Evolutionary conservation across 495 filamentous ascomycete genomes (phyloP).

Genomic region (Daldinia decipiens): DNA sequence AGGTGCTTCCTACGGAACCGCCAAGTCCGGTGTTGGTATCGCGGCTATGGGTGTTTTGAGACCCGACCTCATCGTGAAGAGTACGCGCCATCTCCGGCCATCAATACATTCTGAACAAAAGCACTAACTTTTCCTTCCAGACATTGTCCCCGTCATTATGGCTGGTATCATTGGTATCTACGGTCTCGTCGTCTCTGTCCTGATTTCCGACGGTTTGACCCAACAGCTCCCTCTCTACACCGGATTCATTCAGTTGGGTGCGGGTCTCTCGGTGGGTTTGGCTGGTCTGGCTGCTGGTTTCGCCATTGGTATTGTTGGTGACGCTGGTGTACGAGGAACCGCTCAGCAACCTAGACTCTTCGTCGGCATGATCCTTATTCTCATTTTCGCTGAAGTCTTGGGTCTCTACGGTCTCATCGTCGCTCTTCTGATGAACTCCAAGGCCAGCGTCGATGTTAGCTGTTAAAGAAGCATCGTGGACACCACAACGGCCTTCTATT

Average conservation of each 20-base stretch:
- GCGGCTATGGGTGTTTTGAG: slow-evolving; percentile 97
- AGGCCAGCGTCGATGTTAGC: slow-evolving; percentile 64
- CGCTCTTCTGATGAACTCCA: slow-evolving; percentile 98
- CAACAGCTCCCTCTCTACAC: slow-evolving; percentile 90
- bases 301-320: slow-evolving; percentile 98
- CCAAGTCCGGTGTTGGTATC: slow-evolving; percentile 99
- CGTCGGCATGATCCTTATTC: slow-evolving; percentile 99
- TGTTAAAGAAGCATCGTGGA: slow-evolving; percentile 45
- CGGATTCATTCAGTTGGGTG: slow-evolving; percentile 96
- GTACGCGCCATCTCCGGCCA: slow-evolving; percentile 64
- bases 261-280: slow-evolving; percentile 94
- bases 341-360: slow-evolving; percentile 97
- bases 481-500: slow-evolving; percentile 11
- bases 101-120: slow-evolving; percentile 3
- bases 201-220: slow-evolving; percentile 90
- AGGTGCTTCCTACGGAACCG: slow-evolving; percentile 97
- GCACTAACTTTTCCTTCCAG: slow-evolving; percentile 59
- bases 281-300: slow-evolving; percentile 98
- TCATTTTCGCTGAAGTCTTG: slow-evolving; percentile 99
- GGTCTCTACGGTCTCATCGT: slow-evolving; percentile 99
- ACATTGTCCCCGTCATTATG: slow-evolving; percentile 99
- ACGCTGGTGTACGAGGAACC: slow-evolving; percentile 97
- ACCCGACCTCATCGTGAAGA: slow-evolving; percentile 99
- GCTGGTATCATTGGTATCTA: slow-evolving; percentile 99
- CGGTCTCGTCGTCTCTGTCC: slow-evolving; percentile 96